These are phyloP conservation scores for Phytophthora sansomeana DNA, from an alignment of 352 stramenopile genomes.

Conservation along the genomic window DNA sequence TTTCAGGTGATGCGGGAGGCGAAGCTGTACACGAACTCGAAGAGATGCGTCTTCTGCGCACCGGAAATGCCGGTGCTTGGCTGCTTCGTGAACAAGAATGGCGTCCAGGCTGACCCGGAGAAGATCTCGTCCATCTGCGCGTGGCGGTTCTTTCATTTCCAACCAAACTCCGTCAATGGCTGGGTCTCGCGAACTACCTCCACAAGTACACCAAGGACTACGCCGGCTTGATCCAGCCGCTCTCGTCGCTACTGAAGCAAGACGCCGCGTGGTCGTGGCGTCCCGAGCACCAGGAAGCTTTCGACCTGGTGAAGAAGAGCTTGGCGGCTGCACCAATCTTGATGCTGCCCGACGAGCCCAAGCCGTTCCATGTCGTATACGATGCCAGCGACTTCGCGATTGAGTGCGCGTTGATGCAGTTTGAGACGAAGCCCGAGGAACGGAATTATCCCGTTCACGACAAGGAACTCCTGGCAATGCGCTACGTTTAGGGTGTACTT, in stretches of 20 bases:
- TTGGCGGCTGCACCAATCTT: too few relatives aligned
- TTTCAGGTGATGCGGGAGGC: slow-evolving; percentile 29
- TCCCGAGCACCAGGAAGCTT: too few relatives aligned
- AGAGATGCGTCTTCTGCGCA: slow-evolving; percentile 37
- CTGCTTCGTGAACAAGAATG: slow-evolving; percentile 17
- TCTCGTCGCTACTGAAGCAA: too few relatives aligned
- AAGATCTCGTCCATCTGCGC: slow-evolving; percentile 29
- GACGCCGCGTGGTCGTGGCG: too few relatives aligned
- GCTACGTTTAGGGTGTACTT: background rate
- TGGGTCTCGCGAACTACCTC: too few relatives aligned
- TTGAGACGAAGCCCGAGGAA: background rate
- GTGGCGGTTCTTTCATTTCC: too few relatives aligned
- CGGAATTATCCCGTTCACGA: background rate
- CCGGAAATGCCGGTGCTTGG: slow-evolving; percentile 35
- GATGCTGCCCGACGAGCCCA: too few relatives aligned
- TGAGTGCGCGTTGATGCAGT: background rate
- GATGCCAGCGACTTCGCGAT: background rate
- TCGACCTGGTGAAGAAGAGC: too few relatives aligned
- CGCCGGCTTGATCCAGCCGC: too few relatives aligned
- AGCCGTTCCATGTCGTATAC: background rate
- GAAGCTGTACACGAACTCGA: slow-evolving; percentile 36
- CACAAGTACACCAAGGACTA: too few relatives aligned
- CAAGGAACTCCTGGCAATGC: slow-evolving; percentile 4
- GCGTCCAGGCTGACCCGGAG: slow-evolving; percentile 21
- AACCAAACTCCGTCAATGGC: too few relatives aligned